These are phyloP conservation scores for Scedosporium dehoogii DNA, from an alignment of 2,329 filamentous ascomycete genomes.

Conservation along the genomic window DNA sequence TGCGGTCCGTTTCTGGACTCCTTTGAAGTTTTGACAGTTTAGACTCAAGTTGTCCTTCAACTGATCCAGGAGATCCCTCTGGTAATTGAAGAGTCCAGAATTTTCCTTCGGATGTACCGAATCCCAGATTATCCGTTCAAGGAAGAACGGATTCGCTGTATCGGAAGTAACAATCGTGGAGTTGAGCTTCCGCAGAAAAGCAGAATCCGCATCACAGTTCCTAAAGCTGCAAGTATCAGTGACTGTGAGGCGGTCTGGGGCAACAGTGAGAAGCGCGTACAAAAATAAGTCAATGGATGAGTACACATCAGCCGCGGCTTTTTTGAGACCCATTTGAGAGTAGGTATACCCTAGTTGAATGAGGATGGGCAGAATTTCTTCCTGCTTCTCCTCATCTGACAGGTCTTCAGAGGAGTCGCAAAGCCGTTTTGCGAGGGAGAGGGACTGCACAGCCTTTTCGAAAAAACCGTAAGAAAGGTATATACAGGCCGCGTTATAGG, in stretches of 20 bases:
- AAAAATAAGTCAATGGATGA: constrained; percentile 49
- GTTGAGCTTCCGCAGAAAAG: constrained; percentile 59
- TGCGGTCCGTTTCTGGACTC: constrained; percentile 34
- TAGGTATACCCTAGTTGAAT: constrained; percentile 69
- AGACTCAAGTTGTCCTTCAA: constrained; percentile 53
- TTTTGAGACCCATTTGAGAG: constrained; percentile 51
- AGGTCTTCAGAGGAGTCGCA: constrained; percentile 68
- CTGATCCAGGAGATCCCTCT: constrained; percentile 39
- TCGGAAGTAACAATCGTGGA: constrained; percentile 29
- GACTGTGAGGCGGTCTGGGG: neutral
- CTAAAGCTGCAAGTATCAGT: constrained; percentile 24
- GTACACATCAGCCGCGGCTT: constrained; percentile 55
- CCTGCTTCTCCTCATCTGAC: constrained; percentile 61
- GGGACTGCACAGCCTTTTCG: constrained; percentile 51
- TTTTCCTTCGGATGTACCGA: constrained; percentile 41
- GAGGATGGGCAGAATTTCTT: constrained; percentile 64
- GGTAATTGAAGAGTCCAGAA: constrained; percentile 64
- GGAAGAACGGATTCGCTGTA: constrained; percentile 54
- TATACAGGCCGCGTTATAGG: constrained; percentile 70
- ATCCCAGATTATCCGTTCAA: constrained; percentile 50
- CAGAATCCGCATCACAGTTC: constrained; percentile 57
- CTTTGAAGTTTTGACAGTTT: constrained; percentile 52
- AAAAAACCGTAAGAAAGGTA: constrained; percentile 62
- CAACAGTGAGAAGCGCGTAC: constrained; percentile 27
- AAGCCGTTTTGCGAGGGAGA: constrained; percentile 60